Conservation (phyloP, 495 filamentous ascomycete species). For the Recurvomyces mirabilis region DNA sequence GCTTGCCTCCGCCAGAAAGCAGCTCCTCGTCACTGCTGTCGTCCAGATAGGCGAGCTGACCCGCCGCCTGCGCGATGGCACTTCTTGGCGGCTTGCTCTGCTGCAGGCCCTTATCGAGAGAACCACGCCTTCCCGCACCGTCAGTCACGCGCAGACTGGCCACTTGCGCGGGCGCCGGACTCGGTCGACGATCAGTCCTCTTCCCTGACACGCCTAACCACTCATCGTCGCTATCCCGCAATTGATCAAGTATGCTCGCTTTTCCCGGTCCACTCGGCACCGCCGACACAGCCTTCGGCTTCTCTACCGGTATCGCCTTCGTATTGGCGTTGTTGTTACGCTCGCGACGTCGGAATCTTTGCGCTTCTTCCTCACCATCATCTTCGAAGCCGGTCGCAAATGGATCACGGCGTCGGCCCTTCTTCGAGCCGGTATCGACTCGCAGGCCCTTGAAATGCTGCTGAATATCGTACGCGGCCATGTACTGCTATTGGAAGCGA, state of each 20-base stretch:
- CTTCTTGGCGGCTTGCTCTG: slow-evolving; percentile 9
- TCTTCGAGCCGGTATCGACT: slow-evolving; percentile 17
- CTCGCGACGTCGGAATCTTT: slow-evolving; percentile 7
- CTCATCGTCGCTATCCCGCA: slow-evolving; percentile 13
- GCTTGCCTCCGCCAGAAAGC: not conserved
- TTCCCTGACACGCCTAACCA: slow-evolving; percentile 2
- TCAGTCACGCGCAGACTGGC: slow-evolving; percentile 7
- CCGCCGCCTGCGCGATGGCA: slow-evolving; percentile 14
- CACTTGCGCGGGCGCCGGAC: slow-evolving; percentile 13
- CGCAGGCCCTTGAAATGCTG: slow-evolving; percentile 16
- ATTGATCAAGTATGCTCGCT: not conserved
- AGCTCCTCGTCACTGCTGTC: slow-evolving; percentile 13
- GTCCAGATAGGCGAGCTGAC: slow-evolving; percentile 16
- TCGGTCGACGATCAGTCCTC: slow-evolving; percentile 15
- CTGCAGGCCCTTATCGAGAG: slow-evolving; percentile 11
- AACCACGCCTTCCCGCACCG: slow-evolving; percentile 9
- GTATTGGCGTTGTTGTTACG: slow-evolving; percentile 5
- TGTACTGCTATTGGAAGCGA: too few species aligned
- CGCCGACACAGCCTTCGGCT: not conserved
- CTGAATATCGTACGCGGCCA: slow-evolving; percentile 21
- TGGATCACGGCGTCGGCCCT: slow-evolving; percentile 12
- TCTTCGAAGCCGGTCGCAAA: slow-evolving; percentile 21
- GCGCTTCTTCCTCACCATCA: slow-evolving; percentile 18
- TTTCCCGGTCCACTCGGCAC: not conserved
- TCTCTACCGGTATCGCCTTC: slow-evolving; percentile 4